A percentile compares a stretch with the other conserved stretches of the same genome.
Conservation (phyloP, 1,284 basidiomycete species). For the Malassezia nana region DNA sequence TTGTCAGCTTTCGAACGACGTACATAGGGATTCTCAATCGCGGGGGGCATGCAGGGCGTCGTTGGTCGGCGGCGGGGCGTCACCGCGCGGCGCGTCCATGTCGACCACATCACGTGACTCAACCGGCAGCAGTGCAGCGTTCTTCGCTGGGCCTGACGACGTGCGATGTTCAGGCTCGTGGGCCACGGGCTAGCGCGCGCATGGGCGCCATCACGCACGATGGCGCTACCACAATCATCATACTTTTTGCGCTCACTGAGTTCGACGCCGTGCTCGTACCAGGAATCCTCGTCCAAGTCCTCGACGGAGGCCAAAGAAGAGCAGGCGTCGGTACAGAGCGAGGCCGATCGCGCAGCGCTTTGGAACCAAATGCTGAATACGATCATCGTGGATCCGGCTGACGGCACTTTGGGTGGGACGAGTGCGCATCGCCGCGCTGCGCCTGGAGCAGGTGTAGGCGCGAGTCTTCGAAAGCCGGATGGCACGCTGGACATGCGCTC, state of each 20-base stretch:
- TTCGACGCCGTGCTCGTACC: background rate
- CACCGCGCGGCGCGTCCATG: background rate
- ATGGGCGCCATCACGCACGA: background rate
- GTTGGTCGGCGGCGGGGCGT: background rate
- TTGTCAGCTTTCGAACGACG: conserved; percentile 1
- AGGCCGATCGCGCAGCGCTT: conserved; percentile 10
- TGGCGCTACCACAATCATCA: background rate
- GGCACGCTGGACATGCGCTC: background rate
- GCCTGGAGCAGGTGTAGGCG: background rate
- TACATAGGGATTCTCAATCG: conserved; percentile 20
- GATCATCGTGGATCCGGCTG: conserved; percentile 16
- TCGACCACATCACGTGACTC: background rate
- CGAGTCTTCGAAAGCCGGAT: background rate
- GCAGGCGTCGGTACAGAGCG: background rate
- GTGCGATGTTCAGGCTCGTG: conserved; percentile 2
- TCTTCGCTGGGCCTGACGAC: background rate
- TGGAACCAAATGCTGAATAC: conserved; percentile 21
- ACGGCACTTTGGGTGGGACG: background rate
- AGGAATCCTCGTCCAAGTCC: background rate
- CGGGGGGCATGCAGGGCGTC: conserved; percentile 8
- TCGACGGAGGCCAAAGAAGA: background rate
- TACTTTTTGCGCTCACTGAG: background rate
- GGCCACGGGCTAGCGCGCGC: background rate
- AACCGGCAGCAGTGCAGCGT: background rate
- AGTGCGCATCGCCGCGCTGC: background rate